phyloP scores from a whole-genome alignment of 495 filamentous ascomycete species.

The Penicillium argentinense region DNA sequence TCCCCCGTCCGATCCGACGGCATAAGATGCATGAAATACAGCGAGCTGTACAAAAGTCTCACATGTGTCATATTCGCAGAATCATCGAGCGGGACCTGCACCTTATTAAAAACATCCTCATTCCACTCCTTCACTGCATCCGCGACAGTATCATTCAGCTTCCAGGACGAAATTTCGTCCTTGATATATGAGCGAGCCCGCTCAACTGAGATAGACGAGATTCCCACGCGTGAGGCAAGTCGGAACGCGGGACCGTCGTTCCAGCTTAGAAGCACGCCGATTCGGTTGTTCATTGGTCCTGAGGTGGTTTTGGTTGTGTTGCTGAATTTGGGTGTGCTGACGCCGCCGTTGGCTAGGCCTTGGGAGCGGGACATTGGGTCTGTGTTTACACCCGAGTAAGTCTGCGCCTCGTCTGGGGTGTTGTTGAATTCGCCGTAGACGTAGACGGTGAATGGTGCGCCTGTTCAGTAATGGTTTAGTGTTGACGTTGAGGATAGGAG shows the following conservation, averaged over 20 bases:
- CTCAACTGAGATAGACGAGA: constrained; percentile 46
- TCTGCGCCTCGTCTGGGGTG: constrained; percentile 37
- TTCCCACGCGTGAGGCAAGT: constrained; percentile 61
- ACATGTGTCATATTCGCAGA: constrained; percentile 59
- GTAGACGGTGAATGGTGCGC: constrained; percentile 60
- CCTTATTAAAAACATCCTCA: constrained; percentile 59
- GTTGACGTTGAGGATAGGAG: not conserved
- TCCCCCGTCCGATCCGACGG: constrained; percentile 74
- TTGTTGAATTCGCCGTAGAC: constrained; percentile 64
- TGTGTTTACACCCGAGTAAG: constrained; percentile 53
- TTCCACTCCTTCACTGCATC: constrained; percentile 57
- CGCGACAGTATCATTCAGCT: constrained; percentile 48
- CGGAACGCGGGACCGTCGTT: constrained; percentile 19
- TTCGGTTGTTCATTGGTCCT: constrained; percentile 36
- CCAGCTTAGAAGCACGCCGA: constrained; percentile 39
- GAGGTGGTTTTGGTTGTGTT: constrained; percentile 29
- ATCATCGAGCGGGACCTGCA: constrained; percentile 53
- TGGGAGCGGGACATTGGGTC: constrained; percentile 35
- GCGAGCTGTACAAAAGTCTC: constrained; percentile 65
- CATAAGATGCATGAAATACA: constrained; percentile 67
- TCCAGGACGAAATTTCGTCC: constrained; percentile 56
- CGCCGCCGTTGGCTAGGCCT: constrained; percentile 27
- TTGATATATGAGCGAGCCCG: constrained; percentile 50
- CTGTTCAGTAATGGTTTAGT: too few species aligned
- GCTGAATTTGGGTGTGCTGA: constrained; percentile 24